These are phyloP conservation scores for Cladophialophora psammophila DNA, from an alignment of 2,329 filamentous ascomycete genomes.

Conservation along the genomic window DNA sequence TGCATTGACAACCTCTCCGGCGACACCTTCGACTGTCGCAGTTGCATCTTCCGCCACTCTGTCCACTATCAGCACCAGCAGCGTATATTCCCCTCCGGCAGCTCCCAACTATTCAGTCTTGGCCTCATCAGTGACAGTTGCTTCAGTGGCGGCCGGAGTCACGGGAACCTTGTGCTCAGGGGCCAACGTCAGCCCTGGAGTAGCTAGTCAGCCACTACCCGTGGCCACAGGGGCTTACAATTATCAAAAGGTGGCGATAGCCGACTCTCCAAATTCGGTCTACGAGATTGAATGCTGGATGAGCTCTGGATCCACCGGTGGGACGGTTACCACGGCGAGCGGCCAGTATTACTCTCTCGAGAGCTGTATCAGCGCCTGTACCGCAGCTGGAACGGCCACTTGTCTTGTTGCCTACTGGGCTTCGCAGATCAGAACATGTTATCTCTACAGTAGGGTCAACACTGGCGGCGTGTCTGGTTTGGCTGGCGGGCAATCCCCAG, in stretches of 20 bases:
- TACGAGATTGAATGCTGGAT: slow-evolving; percentile 35
- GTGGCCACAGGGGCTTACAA: slow-evolving; percentile 29
- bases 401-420: slow-evolving; percentile 23
- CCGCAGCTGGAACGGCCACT: neutral
- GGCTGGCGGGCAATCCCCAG: slow-evolving; percentile 14
- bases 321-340: neutral
- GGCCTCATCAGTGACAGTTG: slow-evolving; percentile 1
- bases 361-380: slow-evolving; percentile 25
- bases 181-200: slow-evolving; percentile 10
- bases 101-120: slow-evolving; percentile 18
- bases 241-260: slow-evolving; percentile 30
- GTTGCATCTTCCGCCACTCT: slow-evolving; percentile 14
- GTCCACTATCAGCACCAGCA: slow-evolving; percentile 28
- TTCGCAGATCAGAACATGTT: neutral
- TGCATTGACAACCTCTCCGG: neutral
- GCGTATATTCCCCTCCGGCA: slow-evolving; percentile 11
- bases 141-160: neutral
- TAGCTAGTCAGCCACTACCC: slow-evolving; percentile 5
- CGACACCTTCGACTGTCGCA: slow-evolving; percentile 18
- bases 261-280: slow-evolving; percentile 12
- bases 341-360: slow-evolving; percentile 21
- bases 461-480: slow-evolving; percentile 6
- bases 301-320: slow-evolving; percentile 1
- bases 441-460: slow-evolving; percentile 7
- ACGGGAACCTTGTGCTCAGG: slow-evolving; percentile 23